A percentile compares a stretch with the other conserved stretches of the same genome.
phyloP scores from a whole-genome alignment of 257 asterid species.

The Solanum corneliomulleri region DNA sequence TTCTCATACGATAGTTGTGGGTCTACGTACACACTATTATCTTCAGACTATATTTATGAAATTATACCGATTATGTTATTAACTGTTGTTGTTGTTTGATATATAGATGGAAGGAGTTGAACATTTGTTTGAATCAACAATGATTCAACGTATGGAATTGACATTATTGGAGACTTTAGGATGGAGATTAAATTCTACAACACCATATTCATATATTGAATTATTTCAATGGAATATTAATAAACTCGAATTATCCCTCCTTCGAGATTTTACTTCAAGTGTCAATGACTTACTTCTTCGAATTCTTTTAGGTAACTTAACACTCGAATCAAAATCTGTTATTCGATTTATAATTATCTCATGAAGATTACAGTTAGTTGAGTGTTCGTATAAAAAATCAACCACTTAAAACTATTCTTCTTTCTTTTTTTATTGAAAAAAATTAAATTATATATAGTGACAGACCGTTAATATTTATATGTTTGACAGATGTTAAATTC shows the following conservation, averaged over 20 bases:
- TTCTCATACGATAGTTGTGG: no score
- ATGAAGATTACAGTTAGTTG: background rate
- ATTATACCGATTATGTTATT: background rate
- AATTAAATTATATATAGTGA: background rate
- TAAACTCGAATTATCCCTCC: constrained; percentile 4
- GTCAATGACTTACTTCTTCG: constrained; percentile 28
- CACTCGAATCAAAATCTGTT: background rate
- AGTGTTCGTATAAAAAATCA: background rate
- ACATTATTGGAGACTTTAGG: constrained; percentile 30
- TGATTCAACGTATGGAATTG: constrained; percentile 52
- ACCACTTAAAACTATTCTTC: background rate
- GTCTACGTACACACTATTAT: background rate
- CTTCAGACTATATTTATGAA: rapidly evolving
- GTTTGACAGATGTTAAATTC: constrained; percentile 31
- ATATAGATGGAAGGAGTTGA: constrained; percentile 34
- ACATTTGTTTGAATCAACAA: constrained; percentile 17
- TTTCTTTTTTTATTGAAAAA: rapidly evolving
- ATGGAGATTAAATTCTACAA: constrained; percentile 48
- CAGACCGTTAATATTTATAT: background rate
- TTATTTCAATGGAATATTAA: constrained; percentile 12
- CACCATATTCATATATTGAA: constrained; percentile 44
- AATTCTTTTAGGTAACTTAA: constrained; percentile 39
- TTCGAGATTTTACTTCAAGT: constrained; percentile 8
- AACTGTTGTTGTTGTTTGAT: background rate
- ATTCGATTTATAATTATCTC: background rate